These are phyloP conservation scores for Tubosaeta sp. DNA, from an alignment of 768 basidiomycete genomes.

Conservation along the genomic window DNA sequence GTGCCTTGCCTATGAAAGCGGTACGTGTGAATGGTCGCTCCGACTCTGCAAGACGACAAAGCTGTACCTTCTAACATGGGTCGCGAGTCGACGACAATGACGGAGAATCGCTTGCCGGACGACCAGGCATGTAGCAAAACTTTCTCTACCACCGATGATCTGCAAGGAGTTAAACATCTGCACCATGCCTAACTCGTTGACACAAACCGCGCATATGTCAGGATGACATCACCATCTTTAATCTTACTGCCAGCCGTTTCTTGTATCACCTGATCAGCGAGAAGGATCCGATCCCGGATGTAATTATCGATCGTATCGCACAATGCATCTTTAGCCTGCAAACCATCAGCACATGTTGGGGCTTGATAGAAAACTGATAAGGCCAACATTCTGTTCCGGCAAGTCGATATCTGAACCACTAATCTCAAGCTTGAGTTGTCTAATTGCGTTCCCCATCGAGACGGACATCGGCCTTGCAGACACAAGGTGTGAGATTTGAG, in stretches of 20 bases:
- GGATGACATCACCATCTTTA: conserved; percentile 85
- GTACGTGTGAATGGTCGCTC: background rate
- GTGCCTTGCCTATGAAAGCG: conserved; percentile 59
- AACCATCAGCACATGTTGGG: background rate
- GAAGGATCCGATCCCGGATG: conserved; percentile 88
- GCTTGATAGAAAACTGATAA: background rate
- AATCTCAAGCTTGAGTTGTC: conserved; percentile 94
- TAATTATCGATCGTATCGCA: conserved; percentile 88
- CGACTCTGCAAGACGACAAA: background rate
- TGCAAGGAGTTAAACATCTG: conserved; percentile 27
- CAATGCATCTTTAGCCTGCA: conserved; percentile 81
- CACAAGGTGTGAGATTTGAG: conserved; percentile 88
- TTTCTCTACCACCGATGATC: conserved; percentile 93
- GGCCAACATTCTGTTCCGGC: conserved; percentile 85
- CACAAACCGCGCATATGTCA: conserved; percentile 85
- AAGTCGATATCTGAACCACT: conserved; percentile 89
- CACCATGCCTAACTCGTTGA: background rate
- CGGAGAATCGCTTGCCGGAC: conserved; percentile 76
- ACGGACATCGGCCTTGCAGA: conserved; percentile 87
- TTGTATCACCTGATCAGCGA: conserved; percentile 92
- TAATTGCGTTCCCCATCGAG: conserved; percentile 92
- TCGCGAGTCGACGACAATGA: conserved; percentile 91
- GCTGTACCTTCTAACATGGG: conserved; percentile 82
- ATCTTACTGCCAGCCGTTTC: conserved; percentile 89
- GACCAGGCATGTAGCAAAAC: conserved; percentile 74